Evolutionary conservation across 1,139 yeast species (phyloP).

Genomic region (Saccharomycopsis phalli): DNA sequence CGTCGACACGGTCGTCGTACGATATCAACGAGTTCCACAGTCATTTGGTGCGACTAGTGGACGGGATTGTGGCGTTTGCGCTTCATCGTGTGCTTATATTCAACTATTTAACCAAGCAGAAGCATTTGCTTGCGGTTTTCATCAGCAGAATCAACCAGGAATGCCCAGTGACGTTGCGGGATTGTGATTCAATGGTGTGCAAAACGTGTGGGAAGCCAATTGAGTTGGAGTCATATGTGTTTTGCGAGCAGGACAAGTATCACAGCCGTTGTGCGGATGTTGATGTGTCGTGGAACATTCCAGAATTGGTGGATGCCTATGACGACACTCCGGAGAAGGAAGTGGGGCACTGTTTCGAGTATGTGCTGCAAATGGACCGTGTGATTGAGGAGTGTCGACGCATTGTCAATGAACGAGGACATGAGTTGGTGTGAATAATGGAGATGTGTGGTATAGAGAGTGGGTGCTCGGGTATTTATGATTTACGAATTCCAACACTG

Average conservation of each 20-base stretch:
- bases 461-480: too few relatives aligned
- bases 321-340: neutral
- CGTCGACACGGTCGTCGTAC: neutral
- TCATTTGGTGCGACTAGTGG: neutral
- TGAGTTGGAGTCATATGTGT: conserved; percentile 8
- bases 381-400: too few relatives aligned
- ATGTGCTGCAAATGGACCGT: too few relatives aligned
- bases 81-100: conserved; percentile 13
- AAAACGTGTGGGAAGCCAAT: conserved; percentile 8
- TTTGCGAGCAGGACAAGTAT: conserved; percentile 1
- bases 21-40: conserved; percentile 4
- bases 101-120: conserved; percentile 14
- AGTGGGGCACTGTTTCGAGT: neutral
- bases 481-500: too few relatives aligned
- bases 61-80: conserved; percentile 11
- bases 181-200: neutral
- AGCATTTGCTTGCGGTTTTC: conserved; percentile 7
- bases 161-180: neutral
- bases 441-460: too few relatives aligned
- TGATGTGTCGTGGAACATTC: conserved; percentile 1
- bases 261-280: conserved; percentile 7
- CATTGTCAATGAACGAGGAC: too few relatives aligned
- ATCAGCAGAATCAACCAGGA: conserved; percentile 2
- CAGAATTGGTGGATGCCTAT: conserved; percentile 8
- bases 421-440: too few relatives aligned